Conservation (phyloP, 768 basidiomycete species). For the Cyclocybe aegerita region DNA sequence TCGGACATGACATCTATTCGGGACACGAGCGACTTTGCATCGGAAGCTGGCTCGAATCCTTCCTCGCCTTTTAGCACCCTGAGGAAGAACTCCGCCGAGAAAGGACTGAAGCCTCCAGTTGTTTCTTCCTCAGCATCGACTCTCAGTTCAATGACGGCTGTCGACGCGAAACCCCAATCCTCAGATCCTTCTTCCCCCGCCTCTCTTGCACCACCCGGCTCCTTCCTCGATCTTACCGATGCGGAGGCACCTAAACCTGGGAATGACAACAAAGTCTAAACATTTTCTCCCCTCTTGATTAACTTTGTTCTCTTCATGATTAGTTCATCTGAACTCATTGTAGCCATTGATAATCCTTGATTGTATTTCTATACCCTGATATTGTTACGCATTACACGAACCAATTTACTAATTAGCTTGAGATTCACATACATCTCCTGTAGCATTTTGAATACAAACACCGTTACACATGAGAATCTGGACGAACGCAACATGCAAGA, state of each 20-base stretch:
- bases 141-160: conserved; percentile 1
- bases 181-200: conserved; percentile 14
- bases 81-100: conserved; percentile 1
- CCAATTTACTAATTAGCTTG: not conserved
- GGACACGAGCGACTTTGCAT: conserved; percentile 14
- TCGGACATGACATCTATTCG: conserved; percentile 22
- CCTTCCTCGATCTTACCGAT: conserved; percentile 23
- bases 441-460: not conserved
- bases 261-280: conserved; percentile 16
- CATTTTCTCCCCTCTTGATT: not conserved
- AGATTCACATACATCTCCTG: not conserved
- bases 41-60: conserved; percentile 4
- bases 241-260: conserved; percentile 7
- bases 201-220: conserved; percentile 15
- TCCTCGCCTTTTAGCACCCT: conserved; percentile 13
- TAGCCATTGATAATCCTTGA: not conserved
- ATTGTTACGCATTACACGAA: not conserved
- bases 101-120: not conserved
- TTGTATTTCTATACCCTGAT: not conserved
- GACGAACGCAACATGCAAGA: conserved; percentile 1
- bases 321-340: not conserved
- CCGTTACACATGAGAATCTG: not conserved
- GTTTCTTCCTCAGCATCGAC: conserved; percentile 1
- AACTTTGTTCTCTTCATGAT: not conserved
- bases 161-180: not conserved